phyloP scores from a whole-genome alignment of 108 stramenopile species.

The Nannochloropsis granulata region DNA sequence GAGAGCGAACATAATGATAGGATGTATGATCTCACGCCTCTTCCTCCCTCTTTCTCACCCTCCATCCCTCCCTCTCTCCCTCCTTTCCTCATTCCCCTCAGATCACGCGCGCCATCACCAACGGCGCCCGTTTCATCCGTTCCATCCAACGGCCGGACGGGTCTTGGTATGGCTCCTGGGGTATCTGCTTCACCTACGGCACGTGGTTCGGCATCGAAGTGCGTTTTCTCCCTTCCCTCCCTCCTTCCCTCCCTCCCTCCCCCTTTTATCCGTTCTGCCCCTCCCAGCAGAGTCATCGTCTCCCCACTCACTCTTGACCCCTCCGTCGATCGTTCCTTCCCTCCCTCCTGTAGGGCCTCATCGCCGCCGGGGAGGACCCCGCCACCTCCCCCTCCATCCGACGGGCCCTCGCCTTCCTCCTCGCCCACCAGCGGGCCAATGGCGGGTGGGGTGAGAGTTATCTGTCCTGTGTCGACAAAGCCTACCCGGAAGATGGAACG shows the following conservation, averaged over 20 bases:
- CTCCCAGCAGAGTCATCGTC: not conserved
- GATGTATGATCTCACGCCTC: not conserved
- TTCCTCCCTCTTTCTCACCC: too few species aligned
- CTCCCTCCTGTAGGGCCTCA: constrained; percentile 50
- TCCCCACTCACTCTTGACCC: not conserved
- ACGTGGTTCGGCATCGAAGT: constrained; percentile 76
- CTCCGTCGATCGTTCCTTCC: not conserved
- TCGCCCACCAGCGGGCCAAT: constrained; percentile 63
- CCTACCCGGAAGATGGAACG: constrained; percentile 66
- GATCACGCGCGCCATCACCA: constrained; percentile 38
- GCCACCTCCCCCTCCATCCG: constrained; percentile 39
- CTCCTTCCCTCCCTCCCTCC: not conserved
- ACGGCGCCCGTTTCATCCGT: constrained; percentile 71
- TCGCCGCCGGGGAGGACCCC: constrained; percentile 54
- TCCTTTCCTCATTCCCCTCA: too few species aligned
- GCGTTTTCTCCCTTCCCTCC: not conserved
- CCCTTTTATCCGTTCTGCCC: not conserved
- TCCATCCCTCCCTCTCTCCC: too few species aligned
- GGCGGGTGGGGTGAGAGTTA: constrained; percentile 99
- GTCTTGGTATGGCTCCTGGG: constrained; percentile 89
- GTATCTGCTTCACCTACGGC: constrained; percentile 36
- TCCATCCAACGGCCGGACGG: constrained; percentile 85
- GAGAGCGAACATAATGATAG: not conserved
- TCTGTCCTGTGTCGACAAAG: constrained; percentile 88
- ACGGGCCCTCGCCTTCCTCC: constrained; percentile 49